These are phyloP conservation scores for Colletotrichum sp. DNA, from an alignment of 2,329 filamentous ascomycete genomes.

Conservation along the genomic window DNA sequence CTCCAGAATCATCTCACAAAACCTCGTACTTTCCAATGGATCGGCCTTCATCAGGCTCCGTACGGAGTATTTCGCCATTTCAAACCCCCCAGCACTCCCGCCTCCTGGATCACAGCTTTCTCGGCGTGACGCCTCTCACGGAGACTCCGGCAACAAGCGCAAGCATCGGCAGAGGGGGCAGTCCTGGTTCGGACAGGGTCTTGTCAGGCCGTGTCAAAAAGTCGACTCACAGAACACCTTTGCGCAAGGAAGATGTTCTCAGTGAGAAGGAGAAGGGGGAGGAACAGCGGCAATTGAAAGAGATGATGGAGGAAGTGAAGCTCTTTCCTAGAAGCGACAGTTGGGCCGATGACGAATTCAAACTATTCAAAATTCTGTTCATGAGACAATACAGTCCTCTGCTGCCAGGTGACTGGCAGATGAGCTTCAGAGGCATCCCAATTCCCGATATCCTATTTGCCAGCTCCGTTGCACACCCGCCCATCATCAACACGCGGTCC, in stretches of 20 bases:
- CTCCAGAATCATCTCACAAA: background rate
- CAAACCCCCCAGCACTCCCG: background rate
- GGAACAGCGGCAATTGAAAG: slow-evolving; percentile 7
- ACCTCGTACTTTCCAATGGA: background rate
- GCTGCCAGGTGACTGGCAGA: slow-evolving; percentile 43
- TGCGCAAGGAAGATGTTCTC: slow-evolving; percentile 10
- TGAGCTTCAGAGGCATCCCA: slow-evolving; percentile 45
- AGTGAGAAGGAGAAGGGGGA: slow-evolving; percentile 15
- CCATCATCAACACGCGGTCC: slow-evolving; percentile 43
- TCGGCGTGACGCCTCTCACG: slow-evolving; percentile 10
- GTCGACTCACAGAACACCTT: background rate
- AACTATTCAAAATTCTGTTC: slow-evolving; percentile 46
- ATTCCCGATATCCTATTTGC: slow-evolving; percentile 41
- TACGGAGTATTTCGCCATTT: background rate
- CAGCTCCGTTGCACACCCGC: slow-evolving; percentile 31
- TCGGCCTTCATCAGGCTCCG: background rate
- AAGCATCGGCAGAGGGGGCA: slow-evolving; percentile 10
- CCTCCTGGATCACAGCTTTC: background rate
- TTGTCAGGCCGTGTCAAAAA: slow-evolving; percentile 14
- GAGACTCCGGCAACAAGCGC: slow-evolving; percentile 16
- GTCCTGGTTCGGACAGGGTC: slow-evolving; percentile 9
- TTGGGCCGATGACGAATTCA: slow-evolving; percentile 58
- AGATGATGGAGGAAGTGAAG: slow-evolving; percentile 48
- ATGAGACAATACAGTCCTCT: slow-evolving; percentile 45
- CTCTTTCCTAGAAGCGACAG: slow-evolving; percentile 47